Percentiles rank a stretch among this genome's conserved stretches.
These are phyloP conservation scores for Paracamarosporium sp. DNA, from an alignment of 2,329 filamentous ascomycete genomes.

Conservation along the genomic window DNA sequence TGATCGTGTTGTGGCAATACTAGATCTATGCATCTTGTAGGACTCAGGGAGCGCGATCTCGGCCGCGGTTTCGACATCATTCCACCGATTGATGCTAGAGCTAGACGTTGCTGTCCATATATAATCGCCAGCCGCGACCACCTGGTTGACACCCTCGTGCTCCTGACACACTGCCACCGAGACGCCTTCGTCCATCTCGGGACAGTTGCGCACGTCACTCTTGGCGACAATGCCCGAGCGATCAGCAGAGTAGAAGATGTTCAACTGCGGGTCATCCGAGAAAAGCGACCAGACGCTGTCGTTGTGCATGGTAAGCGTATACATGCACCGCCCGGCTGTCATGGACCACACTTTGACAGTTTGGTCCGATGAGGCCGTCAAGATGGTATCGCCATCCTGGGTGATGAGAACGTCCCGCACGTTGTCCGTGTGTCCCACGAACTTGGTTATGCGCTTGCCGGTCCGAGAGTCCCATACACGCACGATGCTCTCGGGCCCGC, in stretches of 20 bases:
- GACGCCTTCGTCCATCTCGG: constrained; percentile 84
- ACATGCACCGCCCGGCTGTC: constrained; percentile 93
- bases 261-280: constrained; percentile 83
- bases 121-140: constrained; percentile 71
- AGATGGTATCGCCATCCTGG: constrained; percentile 84
- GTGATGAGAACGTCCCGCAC: constrained; percentile 90
- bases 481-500: constrained; percentile 91
- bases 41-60: constrained; percentile 67
- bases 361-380: constrained; percentile 94
- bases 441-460: constrained; percentile 91
- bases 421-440: constrained; percentile 95
- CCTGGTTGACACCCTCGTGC: constrained; percentile 77
- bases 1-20: constrained; percentile 53
- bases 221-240: constrained; percentile 93
- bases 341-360: constrained; percentile 99
- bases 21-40: constrained; percentile 61
- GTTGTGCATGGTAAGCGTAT: constrained; percentile 98
- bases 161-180: constrained; percentile 93
- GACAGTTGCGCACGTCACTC: constrained; percentile 81
- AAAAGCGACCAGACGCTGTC: constrained; percentile 97
- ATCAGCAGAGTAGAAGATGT: constrained; percentile 94
- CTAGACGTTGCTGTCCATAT: constrained; percentile 91
- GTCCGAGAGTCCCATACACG: constrained; percentile 89
- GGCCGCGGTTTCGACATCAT: constrained; percentile 79
- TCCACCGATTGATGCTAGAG: constrained; percentile 92